Evolutionary conservation across 352 stramenopile species (phyloP).

Genomic region (Globisporangium radiosum): DNA sequence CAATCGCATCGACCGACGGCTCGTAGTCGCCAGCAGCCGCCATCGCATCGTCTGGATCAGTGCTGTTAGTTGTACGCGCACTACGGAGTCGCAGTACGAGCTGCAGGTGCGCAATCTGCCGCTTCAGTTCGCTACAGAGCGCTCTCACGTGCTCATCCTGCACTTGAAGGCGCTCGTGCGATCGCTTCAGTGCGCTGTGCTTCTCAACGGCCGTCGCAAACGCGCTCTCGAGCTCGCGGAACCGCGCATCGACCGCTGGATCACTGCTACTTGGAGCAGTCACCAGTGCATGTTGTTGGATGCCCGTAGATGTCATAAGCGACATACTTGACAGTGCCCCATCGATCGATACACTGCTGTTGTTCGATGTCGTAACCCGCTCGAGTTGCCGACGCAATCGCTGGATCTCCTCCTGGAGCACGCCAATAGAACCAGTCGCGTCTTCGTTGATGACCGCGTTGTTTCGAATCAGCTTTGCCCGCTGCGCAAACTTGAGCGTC

Average conservation of each 20-base stretch:
- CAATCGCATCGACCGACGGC: slow-evolving; percentile 64
- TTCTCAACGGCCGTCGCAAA: slow-evolving; percentile 58
- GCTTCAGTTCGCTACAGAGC: slow-evolving; percentile 53
- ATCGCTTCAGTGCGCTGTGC: slow-evolving; percentile 42
- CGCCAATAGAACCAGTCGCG: slow-evolving; percentile 44
- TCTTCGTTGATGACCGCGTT: slow-evolving; percentile 83
- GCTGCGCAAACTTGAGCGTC: slow-evolving; percentile 81
- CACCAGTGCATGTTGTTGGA: too few relatives aligned
- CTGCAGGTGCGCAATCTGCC: slow-evolving; percentile 45
- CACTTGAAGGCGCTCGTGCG: slow-evolving; percentile 46
- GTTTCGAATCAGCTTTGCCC: slow-evolving; percentile 83
- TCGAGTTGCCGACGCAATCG: slow-evolving; percentile 52
- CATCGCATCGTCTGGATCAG: slow-evolving; percentile 12
- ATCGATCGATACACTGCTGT: neutral
- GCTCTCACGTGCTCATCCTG: slow-evolving; percentile 45
- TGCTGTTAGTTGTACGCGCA: neutral
- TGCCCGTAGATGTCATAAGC: neutral
- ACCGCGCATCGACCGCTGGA: slow-evolving; percentile 28
- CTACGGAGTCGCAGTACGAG: slow-evolving; percentile 39
- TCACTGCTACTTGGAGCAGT: slow-evolving; percentile 11
- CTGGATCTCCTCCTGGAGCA: slow-evolving; percentile 72
- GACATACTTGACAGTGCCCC: neutral
- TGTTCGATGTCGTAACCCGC: slow-evolving; percentile 12
- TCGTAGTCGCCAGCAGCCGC: slow-evolving; percentile 34
- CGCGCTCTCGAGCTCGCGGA: slow-evolving; percentile 59